These are phyloP conservation scores for Penicillium expansum DNA, from an alignment of 2,329 filamentous ascomycete species.

Conservation along the genomic window DNA sequence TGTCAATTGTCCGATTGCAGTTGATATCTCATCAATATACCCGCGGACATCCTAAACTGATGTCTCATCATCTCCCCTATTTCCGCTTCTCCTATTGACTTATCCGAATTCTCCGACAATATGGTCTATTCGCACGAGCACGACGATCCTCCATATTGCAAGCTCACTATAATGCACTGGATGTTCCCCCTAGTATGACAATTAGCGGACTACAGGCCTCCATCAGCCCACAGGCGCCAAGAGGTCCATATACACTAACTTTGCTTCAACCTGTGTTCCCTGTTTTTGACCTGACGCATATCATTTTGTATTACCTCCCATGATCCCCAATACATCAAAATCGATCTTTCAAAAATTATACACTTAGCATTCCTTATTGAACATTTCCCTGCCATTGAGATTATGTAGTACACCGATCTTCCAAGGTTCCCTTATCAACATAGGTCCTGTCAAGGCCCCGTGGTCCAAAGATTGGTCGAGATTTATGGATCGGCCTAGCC, in stretches of 20 bases:
- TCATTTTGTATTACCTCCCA: slow-evolving; percentile 15
- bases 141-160: slow-evolving; percentile 7
- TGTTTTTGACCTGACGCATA: slow-evolving; percentile 24
- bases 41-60: neutral
- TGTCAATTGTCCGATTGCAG: neutral
- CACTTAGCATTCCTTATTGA: neutral
- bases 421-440: neutral
- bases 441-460: neutral
- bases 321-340: neutral
- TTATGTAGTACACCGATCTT: neutral
- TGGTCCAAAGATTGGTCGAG: neutral
- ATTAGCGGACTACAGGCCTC: slow-evolving; percentile 3
- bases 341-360: neutral
- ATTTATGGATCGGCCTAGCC: neutral
- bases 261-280: slow-evolving; percentile 17
- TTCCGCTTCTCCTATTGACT: neutral
- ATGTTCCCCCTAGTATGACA: neutral
- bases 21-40: neutral
- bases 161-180: slow-evolving; percentile 7
- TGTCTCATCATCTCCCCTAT: neutral
- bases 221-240: slow-evolving; percentile 8
- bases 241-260: slow-evolving; percentile 9
- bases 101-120: slow-evolving; percentile 11
- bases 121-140: slow-evolving; percentile 13
- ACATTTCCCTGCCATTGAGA: neutral